Conservation (phyloP, 768 basidiomycete species). For the Trichaptum fuscoviolaceum region DNA sequence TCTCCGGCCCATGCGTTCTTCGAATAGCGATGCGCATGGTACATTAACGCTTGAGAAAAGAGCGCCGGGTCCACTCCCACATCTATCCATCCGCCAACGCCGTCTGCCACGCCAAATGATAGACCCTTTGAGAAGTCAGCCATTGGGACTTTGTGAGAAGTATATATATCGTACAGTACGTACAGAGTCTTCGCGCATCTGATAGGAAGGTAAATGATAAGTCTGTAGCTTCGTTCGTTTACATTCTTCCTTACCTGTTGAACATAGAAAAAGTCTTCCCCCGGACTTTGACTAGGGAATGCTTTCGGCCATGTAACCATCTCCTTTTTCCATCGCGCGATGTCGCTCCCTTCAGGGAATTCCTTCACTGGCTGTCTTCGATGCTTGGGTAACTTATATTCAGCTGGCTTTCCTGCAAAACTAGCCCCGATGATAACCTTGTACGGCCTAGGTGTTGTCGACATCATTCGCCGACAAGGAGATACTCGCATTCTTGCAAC, state of each 20-base stretch:
- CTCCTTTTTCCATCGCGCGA: conserved; percentile 68
- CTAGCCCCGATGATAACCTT: conserved; percentile 72
- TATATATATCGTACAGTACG: conserved; percentile 25
- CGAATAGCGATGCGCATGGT: conserved; percentile 70
- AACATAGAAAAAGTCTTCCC: conserved; percentile 63
- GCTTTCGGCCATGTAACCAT: conserved; percentile 45
- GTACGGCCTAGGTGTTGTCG: conserved; percentile 42
- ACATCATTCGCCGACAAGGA: background rate
- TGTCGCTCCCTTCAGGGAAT: conserved; percentile 50
- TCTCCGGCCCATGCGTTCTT: conserved; percentile 76
- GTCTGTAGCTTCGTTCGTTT: conserved; percentile 7
- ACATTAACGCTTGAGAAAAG: conserved; percentile 91
- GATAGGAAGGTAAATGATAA: conserved; percentile 6
- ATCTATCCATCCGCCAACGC: conserved; percentile 89
- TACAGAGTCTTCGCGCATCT: conserved; percentile 82
- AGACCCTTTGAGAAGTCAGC: conserved; percentile 44
- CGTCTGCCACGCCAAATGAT: conserved; percentile 84
- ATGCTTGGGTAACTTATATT: conserved; percentile 25
- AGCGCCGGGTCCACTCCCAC: conserved; percentile 82
- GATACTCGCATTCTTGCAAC: background rate
- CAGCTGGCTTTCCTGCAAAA: conserved; percentile 69
- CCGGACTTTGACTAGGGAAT: conserved; percentile 35
- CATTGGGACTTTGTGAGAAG: background rate
- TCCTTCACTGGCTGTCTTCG: conserved; percentile 30
- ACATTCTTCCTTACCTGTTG: conserved; percentile 49